A percentile compares a stretch with the other conserved stretches of the same genome.
phyloP scores from a whole-genome alignment of 352 stramenopile species.

The Phytophthora citricola region DNA sequence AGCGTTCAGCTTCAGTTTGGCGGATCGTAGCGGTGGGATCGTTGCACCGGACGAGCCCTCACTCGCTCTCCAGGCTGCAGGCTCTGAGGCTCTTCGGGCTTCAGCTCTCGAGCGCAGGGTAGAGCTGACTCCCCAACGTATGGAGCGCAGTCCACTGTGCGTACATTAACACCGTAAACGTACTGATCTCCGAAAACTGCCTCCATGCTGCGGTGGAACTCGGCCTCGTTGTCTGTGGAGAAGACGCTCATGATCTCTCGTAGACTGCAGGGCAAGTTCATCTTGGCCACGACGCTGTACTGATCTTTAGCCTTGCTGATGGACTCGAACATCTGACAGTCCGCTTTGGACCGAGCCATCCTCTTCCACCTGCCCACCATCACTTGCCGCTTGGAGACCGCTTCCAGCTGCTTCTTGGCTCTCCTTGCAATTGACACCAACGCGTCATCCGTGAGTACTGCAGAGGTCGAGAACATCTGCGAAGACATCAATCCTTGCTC shows the following conservation, averaged over 20 bases:
- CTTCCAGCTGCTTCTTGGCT: slow-evolving; percentile 56
- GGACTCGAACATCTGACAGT: slow-evolving; percentile 63
- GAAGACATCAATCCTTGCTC: slow-evolving; percentile 45
- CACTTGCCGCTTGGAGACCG: slow-evolving; percentile 47
- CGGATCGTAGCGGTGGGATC: slow-evolving; percentile 24
- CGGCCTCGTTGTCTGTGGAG: slow-evolving; percentile 46
- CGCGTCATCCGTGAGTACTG: slow-evolving; percentile 38
- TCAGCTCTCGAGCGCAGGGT: slow-evolving; percentile 9
- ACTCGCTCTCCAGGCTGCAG: slow-evolving; percentile 11
- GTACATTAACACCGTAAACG: slow-evolving; percentile 59
- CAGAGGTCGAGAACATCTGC: slow-evolving; percentile 39
- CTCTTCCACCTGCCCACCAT: slow-evolving; percentile 60
- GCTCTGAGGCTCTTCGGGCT: slow-evolving; percentile 27
- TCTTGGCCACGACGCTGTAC: slow-evolving; percentile 67
- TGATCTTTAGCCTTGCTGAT: slow-evolving; percentile 48
- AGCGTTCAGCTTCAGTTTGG: slow-evolving; percentile 58
- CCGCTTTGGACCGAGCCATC: slow-evolving; percentile 35
- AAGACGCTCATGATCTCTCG: slow-evolving; percentile 69
- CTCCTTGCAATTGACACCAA: slow-evolving; percentile 40
- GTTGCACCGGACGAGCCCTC: not conserved
- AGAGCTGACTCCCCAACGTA: slow-evolving; percentile 4
- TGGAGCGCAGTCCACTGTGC: slow-evolving; percentile 42
- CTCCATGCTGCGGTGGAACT: slow-evolving; percentile 74
- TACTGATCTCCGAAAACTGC: slow-evolving; percentile 72
- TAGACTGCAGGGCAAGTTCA: slow-evolving; percentile 65